These are phyloP conservation scores for Bruguiera gymnorhiza DNA, from an alignment of 345 rosid species.

Conservation along the genomic window DNA sequence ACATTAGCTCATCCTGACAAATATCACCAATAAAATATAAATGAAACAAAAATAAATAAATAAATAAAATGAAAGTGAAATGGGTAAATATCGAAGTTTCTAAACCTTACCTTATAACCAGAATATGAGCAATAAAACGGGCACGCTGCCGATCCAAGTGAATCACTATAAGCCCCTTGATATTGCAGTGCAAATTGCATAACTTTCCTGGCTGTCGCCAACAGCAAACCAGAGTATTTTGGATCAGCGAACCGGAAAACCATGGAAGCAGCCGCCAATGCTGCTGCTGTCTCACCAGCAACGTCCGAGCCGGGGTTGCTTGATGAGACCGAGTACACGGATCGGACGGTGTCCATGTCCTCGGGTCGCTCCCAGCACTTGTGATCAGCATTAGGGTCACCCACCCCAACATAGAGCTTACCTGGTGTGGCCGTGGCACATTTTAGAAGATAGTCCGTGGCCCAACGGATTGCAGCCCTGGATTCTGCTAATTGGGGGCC, in stretches of 20 bases:
- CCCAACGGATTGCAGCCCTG: constrained; percentile 76
- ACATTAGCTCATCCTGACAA: constrained; percentile 72
- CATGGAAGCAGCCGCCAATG: constrained; percentile 87
- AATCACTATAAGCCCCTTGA: constrained; percentile 74
- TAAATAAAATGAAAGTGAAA: no score
- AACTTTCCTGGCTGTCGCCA: constrained; percentile 59
- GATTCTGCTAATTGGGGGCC: constrained; percentile 59
- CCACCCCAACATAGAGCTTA: constrained; percentile 83
- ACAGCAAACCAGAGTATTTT: constrained; percentile 44
- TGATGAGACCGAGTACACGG: constrained; percentile 67
- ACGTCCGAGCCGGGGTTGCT: constrained; percentile 88
- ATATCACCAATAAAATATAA: background rate
- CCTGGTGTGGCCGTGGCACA: constrained; percentile 77
- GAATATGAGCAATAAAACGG: constrained; percentile 92
- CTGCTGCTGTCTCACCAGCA: constrained; percentile 85
- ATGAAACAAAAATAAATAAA: no score
- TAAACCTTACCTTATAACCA: constrained; percentile 61
- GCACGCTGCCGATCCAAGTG: constrained; percentile 72
- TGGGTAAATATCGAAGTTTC: background rate
- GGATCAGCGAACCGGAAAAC: constrained; percentile 66
- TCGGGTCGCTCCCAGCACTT: constrained; percentile 96
- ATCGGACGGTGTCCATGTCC: constrained; percentile 82
- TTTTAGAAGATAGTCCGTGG: constrained; percentile 73
- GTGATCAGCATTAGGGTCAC: constrained; percentile 86
- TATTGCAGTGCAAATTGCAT: constrained; percentile 76